These are phyloP conservation scores for Diospyros kaki DNA, from an alignment of 148 eudicot species.

Conservation along the genomic window DNA sequence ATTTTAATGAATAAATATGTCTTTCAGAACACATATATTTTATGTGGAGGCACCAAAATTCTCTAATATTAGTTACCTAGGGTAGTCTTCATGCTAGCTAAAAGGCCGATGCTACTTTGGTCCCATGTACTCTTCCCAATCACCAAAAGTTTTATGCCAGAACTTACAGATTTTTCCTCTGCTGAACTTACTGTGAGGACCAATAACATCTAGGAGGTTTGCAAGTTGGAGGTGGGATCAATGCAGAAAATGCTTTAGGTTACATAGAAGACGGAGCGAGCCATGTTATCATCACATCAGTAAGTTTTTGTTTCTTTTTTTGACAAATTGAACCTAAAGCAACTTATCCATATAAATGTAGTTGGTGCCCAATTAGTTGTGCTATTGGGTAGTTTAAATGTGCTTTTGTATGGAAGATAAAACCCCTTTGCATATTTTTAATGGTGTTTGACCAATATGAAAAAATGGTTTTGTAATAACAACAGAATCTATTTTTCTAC, in stretches of 20 bases:
- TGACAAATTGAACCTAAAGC: background rate
- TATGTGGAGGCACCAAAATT: conserved; percentile 5
- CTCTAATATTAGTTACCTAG: background rate
- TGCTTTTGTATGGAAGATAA: too few species aligned
- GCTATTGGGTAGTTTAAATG: too few species aligned
- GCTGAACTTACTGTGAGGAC: conserved; percentile 48
- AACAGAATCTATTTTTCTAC: too few species aligned
- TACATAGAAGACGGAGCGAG: conserved; percentile 94
- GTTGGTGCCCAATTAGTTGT: background rate
- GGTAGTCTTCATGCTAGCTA: background rate
- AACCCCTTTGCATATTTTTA: too few species aligned
- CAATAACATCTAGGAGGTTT: conserved; percentile 82
- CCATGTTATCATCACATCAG: conserved; percentile 95
- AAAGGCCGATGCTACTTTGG: conserved; percentile 3
- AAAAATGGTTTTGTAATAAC: too few species aligned
- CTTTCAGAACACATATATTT: background rate
- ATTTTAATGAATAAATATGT: background rate
- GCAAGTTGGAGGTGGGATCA: conserved; percentile 98
- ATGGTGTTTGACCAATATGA: too few species aligned
- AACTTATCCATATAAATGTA: background rate
- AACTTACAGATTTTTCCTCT: conserved; percentile 41
- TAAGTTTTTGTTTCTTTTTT: conserved; percentile 23
- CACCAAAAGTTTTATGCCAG: conserved; percentile 6
- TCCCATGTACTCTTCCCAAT: conserved; percentile 4
- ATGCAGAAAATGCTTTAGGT: conserved; percentile 62